A percentile compares a stretch with the other conserved stretches of the same genome.
Evolutionary conservation across 257 asterid genomes (phyloP).

Genomic region (Solanum medicagineum): DNA sequence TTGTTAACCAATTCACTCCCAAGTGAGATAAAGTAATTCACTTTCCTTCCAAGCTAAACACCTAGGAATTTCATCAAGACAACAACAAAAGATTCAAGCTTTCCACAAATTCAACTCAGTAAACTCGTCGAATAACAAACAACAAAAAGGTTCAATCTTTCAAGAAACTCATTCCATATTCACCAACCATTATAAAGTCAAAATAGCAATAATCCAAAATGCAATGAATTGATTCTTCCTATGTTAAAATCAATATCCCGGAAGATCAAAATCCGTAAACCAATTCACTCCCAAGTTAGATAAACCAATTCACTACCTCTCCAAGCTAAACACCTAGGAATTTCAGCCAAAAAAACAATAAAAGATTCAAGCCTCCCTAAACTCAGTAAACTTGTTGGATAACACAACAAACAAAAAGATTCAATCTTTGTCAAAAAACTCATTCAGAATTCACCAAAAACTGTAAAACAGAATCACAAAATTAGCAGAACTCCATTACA

Average conservation of each 20-base stretch:
- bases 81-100: neutral
- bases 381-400: neutral
- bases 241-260: neutral
- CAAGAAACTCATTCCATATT: neutral
- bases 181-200: neutral
- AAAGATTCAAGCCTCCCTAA: neutral
- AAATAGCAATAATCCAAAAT: neutral
- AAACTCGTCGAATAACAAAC: neutral
- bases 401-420: neutral
- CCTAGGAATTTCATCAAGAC: neutral
- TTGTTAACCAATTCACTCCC: neutral
- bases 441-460: neutral
- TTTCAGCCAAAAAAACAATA: neutral
- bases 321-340: neutral
- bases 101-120: neutral
- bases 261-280: neutral
- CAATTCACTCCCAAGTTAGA: neutral
- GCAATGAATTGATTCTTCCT: neutral
- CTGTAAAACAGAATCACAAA: neutral
- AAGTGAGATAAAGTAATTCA: neutral
- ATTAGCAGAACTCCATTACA: neutral
- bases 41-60: neutral
- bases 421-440: neutral
- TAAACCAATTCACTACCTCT: neutral
- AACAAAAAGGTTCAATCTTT: neutral